Evolutionary conservation across 139 green algal species (phyloP), one percentile per base, ranked within the genome.

Genomic region (Coelastrella sp.): DNA sequence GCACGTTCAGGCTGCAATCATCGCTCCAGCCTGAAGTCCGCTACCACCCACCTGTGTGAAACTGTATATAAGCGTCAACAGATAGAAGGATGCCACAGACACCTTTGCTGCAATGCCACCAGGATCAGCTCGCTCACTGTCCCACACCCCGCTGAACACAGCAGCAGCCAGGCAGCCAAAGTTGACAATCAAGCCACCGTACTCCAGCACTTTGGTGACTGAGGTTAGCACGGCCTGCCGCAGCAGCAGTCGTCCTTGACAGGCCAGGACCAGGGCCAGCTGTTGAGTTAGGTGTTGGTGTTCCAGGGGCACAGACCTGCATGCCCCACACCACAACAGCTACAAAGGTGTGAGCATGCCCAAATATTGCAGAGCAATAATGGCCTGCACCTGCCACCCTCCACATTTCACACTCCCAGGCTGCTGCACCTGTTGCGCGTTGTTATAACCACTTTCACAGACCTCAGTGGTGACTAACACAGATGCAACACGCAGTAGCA

Each of bases 21-120:
- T 49, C 35, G 35, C 35, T n/a, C n/a, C n/a, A n/a, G n/a, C n/a
- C n/a, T 49, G 35, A 1, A 49, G 35, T 49, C 15, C 15, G 15
- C 63, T 22, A 6, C 20, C 70, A 15, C 72, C 17, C 68, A 97
- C 83, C 85, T 96, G 91, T 3, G 94, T 96, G 87, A 97, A 94
- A 70, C 90, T 94, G 92, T 95, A 94, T 72, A 96, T 94, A 15
- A 96, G 92, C 7, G 82, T 90, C 15, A 97, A 91, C 19, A 93
- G 94, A 57, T 93, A 94, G 63, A 97, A 97, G 6, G 95, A 96
- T 7, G 96, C 93, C 57, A 97, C 96, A 58, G 89, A 95, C 7
- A 97, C 90, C 61, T 95, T 94, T 83, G 95, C 68, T 14, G 95
- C 95, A 22, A 92, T 61, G n/a, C 90, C 61, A 35, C 95, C 95